Base-by-base conservation (phyloP, 345 rosid genomes). In the Pelargonium nanum region DNA sequence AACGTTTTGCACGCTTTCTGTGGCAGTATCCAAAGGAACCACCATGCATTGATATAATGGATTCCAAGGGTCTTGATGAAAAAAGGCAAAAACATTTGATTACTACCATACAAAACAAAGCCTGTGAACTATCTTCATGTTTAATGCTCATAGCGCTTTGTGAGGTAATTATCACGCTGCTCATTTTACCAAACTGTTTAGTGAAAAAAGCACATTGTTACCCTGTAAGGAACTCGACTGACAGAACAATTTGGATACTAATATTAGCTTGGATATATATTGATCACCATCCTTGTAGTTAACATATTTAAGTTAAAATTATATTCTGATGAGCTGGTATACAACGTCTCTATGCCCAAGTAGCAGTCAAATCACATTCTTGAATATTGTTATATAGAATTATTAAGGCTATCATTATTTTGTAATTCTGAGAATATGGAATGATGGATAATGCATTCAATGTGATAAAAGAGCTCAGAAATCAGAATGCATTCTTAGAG, bases 61-160 rank as follows among this genome's bases (percentile, higher is more conserved):
- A 89, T 25, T 82, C 87, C 58, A 89, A 89, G 81, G 98, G 96
- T 65, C 95, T 92, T 62, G 95, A 92, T 69, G 79, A 71, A 24
- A 70, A 68, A 68, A 85, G 98, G 77, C 76, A 80, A 72, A 83
- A 81, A 55, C 72, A 69, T 65, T 74, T 92, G 71, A 65, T 83
- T 26, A 68, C 69, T 30, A 69, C 74, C 16, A 74, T 87, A 63
- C 77, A 67, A 63, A 75, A 81, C 57, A 82, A 74, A 76, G 96
- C 96, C 32, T 53, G 15, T 40, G 80, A 87, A 45, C 83, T 86
- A 40, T 72, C 86, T 21, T 82, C 91, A 17, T 81, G 83, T 74
- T 76, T 71, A 61, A 86, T 92, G 95, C 85, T 92, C 32, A 87
- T 92, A 53, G 81, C 86, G 57, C 81, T 92, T 59, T 85, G 91